A percentile compares a stretch with the other conserved stretches of the same genome.
These are phyloP conservation scores for Pleurotus giganteus DNA, from an alignment of 768 basidiomycete species.

Conservation along the genomic window DNA sequence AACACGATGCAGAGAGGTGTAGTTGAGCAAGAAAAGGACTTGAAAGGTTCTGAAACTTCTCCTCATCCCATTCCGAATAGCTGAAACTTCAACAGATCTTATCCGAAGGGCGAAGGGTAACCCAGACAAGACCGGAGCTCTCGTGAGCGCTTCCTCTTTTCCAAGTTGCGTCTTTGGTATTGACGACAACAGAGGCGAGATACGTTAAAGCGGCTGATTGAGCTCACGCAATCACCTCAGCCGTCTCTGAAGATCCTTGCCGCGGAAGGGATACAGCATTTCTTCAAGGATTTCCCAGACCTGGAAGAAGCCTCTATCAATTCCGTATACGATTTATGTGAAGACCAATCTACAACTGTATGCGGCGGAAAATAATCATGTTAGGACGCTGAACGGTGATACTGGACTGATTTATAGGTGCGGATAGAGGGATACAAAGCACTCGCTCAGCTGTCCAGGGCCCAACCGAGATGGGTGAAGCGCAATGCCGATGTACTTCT, in stretches of 20 bases:
- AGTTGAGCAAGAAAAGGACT: not conserved
- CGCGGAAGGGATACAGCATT: conserved; percentile 52
- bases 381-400: not conserved
- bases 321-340: conserved; percentile 76
- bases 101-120: conserved; percentile 43
- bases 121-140: conserved; percentile 32
- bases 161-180: not conserved
- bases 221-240: conserved; percentile 46
- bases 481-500: conserved; percentile 74
- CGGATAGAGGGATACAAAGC: conserved; percentile 68
- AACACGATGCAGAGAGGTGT: not conserved
- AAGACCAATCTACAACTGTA: conserved; percentile 59
- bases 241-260: conserved; percentile 53
- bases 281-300: conserved; percentile 68
- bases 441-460: conserved; percentile 44
- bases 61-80: not conserved
- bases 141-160: conserved; percentile 28
- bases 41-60: not conserved
- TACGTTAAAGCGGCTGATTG: conserved; percentile 51
- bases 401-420: conserved; percentile 39
- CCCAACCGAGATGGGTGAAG: conserved; percentile 58
- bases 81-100: conserved; percentile 22
- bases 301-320: conserved; percentile 75
- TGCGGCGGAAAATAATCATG: conserved; percentile 8
- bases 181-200: conserved; percentile 41